Conservation (phyloP, 331 rosid species). For the Quercus phellos region DNA sequence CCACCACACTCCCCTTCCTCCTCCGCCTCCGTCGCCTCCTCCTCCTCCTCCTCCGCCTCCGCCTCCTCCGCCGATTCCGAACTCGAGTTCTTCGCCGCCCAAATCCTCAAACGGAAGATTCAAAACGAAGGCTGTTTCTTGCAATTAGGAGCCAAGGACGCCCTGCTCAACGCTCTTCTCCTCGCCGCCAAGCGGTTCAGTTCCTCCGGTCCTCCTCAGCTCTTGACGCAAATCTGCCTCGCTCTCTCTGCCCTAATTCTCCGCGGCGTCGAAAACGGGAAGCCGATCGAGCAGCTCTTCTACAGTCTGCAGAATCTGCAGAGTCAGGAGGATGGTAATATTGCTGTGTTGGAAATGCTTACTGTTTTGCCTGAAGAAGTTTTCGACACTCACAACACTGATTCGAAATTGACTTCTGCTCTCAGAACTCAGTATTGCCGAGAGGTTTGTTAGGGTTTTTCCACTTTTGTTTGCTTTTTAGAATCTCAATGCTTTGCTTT, state of each 20-base stretch:
- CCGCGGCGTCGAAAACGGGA: constrained; percentile 66
- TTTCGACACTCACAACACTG: constrained; percentile 52
- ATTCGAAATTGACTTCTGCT: constrained; percentile 49
- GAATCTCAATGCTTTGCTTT: not conserved
- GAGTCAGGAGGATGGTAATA: constrained; percentile 62
- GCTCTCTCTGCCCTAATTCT: constrained; percentile 88
- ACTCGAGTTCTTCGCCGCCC: constrained; percentile 96
- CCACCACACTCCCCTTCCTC: constrained; percentile 15
- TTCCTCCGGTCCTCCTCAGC: constrained; percentile 88
- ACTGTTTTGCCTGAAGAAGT: constrained; percentile 94
- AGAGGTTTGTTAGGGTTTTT: constrained; percentile 63
- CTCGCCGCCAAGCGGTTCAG: constrained; percentile 75
- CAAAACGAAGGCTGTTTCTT: constrained; percentile 70
- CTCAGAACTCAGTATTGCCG: constrained; percentile 67
- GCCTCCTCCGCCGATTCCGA: constrained; percentile 54
- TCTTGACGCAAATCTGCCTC: constrained; percentile 92
- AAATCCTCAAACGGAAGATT: constrained; percentile 96
- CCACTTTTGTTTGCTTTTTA: constrained; percentile 4
- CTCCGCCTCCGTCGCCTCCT: constrained; percentile 30
- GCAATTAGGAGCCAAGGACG: constrained; percentile 73
- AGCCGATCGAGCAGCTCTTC: constrained; percentile 86
- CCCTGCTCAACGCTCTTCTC: constrained; percentile 82
- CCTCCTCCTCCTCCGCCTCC: constrained; percentile 15
- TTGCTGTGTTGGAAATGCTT: constrained; percentile 94
- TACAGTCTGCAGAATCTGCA: constrained; percentile 86